These are phyloP conservation scores for Coemansia javaensis DNA, from an alignment of 192 early-diverging fungal species.

Conservation along the genomic window DNA sequence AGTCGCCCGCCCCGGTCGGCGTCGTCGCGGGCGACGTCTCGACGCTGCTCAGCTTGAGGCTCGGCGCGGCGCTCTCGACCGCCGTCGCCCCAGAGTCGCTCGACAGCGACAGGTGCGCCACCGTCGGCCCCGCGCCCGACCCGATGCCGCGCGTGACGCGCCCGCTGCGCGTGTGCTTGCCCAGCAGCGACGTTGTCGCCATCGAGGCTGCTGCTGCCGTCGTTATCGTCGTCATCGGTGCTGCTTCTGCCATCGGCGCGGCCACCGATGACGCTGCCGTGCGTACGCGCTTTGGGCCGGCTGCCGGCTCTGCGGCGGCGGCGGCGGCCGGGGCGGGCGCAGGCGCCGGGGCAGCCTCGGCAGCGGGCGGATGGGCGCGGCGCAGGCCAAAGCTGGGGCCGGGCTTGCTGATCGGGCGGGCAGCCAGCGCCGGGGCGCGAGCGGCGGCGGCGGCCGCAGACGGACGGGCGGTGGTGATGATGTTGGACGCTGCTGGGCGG, in stretches of 20 bases:
- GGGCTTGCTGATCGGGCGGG: slow-evolving; percentile 37
- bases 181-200: slow-evolving; percentile 3
- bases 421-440: not conserved
- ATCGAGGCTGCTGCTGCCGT: not conserved
- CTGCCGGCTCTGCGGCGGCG: too few species aligned
- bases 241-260: not conserved
- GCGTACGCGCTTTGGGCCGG: too few species aligned
- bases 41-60: not conserved
- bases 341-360: not conserved
- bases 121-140: not conserved
- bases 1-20: too few species aligned
- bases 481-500: too few species aligned
- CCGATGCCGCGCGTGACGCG: slow-evolving; percentile 6
- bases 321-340: too few species aligned
- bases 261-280: not conserved
- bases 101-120: too few species aligned
- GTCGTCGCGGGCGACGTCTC: not conserved
- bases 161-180: slow-evolving; percentile 46
- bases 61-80: slow-evolving; percentile 5
- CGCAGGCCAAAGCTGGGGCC: slow-evolving; percentile 19
- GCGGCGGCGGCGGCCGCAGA: not conserved
- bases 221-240: slow-evolving; percentile 16
- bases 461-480: slow-evolving; percentile 3
- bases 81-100: slow-evolving; percentile 2
- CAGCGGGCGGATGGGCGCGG: slow-evolving; percentile 6